Conservation (phyloP, 2,329 filamentous ascomycete species). For the Colletotrichum sp. region DNA sequence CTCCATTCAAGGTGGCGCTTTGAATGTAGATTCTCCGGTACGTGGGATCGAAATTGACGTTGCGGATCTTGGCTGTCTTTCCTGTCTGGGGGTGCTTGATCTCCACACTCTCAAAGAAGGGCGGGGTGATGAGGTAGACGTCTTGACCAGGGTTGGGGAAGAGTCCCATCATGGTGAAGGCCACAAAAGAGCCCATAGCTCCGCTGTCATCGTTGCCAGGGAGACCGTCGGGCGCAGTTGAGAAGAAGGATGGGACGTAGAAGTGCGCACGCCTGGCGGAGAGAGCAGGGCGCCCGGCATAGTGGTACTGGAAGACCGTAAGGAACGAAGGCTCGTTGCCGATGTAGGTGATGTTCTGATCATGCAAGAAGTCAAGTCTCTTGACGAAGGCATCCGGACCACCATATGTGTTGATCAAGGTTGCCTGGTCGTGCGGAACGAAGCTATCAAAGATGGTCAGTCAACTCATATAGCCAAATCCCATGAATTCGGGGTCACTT, state of each 20-base stretch:
- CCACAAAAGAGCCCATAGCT: slow-evolving; percentile 72
- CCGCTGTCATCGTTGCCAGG: slow-evolving; percentile 76
- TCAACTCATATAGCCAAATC: background rate
- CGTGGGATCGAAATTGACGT: slow-evolving; percentile 63
- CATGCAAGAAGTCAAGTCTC: slow-evolving; percentile 69
- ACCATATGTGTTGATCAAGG: slow-evolving; percentile 64
- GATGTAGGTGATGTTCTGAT: slow-evolving; percentile 68
- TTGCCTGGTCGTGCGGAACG: slow-evolving; percentile 58
- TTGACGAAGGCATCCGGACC: slow-evolving; percentile 60
- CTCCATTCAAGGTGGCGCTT: slow-evolving; percentile 65
- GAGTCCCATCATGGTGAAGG: slow-evolving; percentile 72
- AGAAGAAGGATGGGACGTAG: slow-evolving; percentile 71
- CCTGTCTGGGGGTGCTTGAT: slow-evolving; percentile 63
- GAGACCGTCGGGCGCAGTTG: slow-evolving; percentile 61
- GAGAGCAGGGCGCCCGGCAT: slow-evolving; percentile 65
- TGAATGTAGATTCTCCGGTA: slow-evolving; percentile 70
- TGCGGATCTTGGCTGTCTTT: slow-evolving; percentile 63
- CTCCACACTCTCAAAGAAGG: slow-evolving; percentile 67
- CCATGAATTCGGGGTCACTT: slow-evolving; percentile 25
- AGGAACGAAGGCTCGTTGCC: slow-evolving; percentile 68
- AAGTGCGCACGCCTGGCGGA: slow-evolving; percentile 61
- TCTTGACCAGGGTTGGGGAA: slow-evolving; percentile 73
- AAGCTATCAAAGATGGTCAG: slow-evolving; percentile 35
- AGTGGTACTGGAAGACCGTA: slow-evolving; percentile 72
- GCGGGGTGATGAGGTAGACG: slow-evolving; percentile 74